A percentile compares a stretch with the other conserved stretches of the same genome.
Evolutionary conservation across 768 basidiomycete species (phyloP).

Genomic region (Termitomyces sp.): DNA sequence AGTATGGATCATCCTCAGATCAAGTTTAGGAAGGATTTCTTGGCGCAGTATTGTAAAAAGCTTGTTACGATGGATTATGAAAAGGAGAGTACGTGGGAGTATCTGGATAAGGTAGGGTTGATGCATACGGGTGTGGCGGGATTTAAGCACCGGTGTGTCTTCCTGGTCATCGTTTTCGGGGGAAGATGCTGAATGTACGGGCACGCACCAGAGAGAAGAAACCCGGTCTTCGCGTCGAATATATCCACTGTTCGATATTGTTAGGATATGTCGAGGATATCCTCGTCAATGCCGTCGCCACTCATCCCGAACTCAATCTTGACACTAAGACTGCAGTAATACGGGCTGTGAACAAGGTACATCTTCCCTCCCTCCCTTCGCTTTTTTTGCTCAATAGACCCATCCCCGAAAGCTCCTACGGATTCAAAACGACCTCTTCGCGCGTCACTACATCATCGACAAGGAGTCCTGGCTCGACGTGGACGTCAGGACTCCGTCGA

Average conservation of each 20-base stretch:
- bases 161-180: not conserved
- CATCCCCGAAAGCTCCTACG: slow-evolving; percentile 33
- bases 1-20: slow-evolving; percentile 42
- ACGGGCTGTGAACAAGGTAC: slow-evolving; percentile 42
- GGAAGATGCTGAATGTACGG: not conserved
- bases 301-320: slow-evolving; percentile 32
- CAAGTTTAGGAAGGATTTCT: slow-evolving; percentile 40
- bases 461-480: not conserved
- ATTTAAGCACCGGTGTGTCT: slow-evolving; percentile 37
- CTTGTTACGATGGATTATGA: slow-evolving; percentile 44
- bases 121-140: slow-evolving; percentile 47
- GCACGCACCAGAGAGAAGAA: slow-evolving; percentile 17
- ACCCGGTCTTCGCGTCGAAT: slow-evolving; percentile 33
- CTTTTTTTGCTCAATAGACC: not conserved
- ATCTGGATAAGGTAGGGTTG: slow-evolving; percentile 43
- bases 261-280: slow-evolving; percentile 46
- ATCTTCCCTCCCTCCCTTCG: not conserved
- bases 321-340: slow-evolving; percentile 38
- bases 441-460: slow-evolving; percentile 15
- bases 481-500: not conserved
- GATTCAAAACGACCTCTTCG: slow-evolving; percentile 39
- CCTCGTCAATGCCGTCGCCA: slow-evolving; percentile 36
- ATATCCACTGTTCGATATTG: slow-evolving; percentile 35
- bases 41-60: slow-evolving; percentile 29
- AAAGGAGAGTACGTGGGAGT: slow-evolving; percentile 39